phyloP scores from a whole-genome alignment of 208 protist species.

The Leptomonas pyrrhocoris region DNA sequence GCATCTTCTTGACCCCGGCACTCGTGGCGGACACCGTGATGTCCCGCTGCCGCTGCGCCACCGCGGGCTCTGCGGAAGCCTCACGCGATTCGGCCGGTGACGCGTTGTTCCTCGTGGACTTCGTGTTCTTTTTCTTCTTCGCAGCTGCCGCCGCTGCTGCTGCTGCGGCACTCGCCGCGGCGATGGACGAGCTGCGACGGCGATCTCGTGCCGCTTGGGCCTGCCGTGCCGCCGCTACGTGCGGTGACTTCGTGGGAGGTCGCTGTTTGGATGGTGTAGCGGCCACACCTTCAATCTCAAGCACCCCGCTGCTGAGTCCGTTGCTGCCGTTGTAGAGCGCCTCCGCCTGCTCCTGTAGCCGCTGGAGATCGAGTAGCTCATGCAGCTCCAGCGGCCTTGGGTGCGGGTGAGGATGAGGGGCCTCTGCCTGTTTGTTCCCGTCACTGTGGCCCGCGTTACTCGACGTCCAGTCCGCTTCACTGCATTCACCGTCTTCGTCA shows the following conservation, averaged over 20 bases:
- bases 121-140: neutral
- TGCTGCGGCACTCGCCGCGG: neutral
- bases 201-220: constrained; percentile 5
- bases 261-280: constrained; percentile 10
- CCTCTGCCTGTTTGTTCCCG: too few species aligned
- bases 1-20: neutral
- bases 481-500: neutral
- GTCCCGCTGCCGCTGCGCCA: neutral
- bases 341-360: neutral
- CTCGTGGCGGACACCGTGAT: neutral
- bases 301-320: neutral
- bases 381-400: neutral
- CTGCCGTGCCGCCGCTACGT: constrained; percentile 10
- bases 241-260: constrained; percentile 3
- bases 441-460: too few species aligned
- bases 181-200: constrained; percentile 16
- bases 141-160: neutral
- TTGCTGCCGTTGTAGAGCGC: neutral
- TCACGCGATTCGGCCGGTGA: neutral
- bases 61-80: neutral
- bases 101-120: neutral
- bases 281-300: constrained; percentile 15
- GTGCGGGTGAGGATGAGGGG: too few species aligned
- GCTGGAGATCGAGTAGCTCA: neutral
- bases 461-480: neutral